phyloP scores from a whole-genome alignment of 225 moss, liverwort and hornwort species.

The Ulota crispa region DNA sequence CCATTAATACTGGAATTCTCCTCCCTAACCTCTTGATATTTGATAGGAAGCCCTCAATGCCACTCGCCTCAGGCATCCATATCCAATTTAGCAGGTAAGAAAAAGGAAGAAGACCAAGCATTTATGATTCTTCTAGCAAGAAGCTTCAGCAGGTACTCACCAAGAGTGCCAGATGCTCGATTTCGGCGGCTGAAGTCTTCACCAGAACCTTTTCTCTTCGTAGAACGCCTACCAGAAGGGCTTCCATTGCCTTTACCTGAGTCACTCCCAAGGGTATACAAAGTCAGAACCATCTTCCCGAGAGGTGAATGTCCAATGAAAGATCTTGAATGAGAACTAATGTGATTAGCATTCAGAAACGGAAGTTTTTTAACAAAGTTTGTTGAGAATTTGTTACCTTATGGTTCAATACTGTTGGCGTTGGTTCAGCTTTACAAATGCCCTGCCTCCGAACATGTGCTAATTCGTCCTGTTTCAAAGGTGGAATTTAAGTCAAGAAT shows the following conservation, averaged over 20 bases:
- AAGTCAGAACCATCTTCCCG: neutral
- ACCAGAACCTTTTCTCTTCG: constrained; percentile 54
- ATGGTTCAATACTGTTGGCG: constrained; percentile 28
- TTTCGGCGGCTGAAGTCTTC: constrained; percentile 65
- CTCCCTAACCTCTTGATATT: neutral
- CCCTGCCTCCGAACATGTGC: constrained; percentile 68
- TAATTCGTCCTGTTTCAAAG: constrained; percentile 58
- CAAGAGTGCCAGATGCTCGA: constrained; percentile 70
- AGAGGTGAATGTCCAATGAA: neutral
- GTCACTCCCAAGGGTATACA: neutral
- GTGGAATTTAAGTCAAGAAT: neutral
- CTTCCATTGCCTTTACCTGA: constrained; percentile 54
- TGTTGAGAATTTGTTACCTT: constrained; percentile 24
- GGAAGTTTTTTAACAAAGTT: neutral
- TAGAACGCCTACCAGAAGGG: constrained; percentile 55
- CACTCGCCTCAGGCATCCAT: neutral
- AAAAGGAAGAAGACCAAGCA: neutral
- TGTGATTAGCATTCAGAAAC: neutral
- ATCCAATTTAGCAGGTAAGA: neutral
- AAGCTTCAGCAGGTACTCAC: constrained; percentile 23
- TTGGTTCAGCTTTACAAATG: constrained; percentile 27
- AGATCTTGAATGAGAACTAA: neutral
- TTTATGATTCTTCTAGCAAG: neutral
- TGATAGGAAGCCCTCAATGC: neutral
- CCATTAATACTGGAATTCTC: neutral